Conservation (phyloP, 192 early-diverging fungal genomes). For the Backusella sp. region DNA sequence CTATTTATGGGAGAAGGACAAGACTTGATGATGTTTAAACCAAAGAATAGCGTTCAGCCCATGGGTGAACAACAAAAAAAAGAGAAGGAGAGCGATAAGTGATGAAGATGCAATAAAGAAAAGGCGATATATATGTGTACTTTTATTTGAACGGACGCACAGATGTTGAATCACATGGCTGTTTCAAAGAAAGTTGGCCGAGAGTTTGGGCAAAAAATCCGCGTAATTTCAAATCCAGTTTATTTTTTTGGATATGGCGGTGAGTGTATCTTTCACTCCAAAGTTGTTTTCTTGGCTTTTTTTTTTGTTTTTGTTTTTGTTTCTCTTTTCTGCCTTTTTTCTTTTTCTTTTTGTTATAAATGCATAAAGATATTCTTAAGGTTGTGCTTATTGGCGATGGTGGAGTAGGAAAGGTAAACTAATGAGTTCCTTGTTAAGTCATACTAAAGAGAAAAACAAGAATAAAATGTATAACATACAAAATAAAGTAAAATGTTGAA, state of each 20-base stretch:
- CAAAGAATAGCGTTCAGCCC: background rate
- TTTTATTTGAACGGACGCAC: background rate
- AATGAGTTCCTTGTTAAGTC: background rate
- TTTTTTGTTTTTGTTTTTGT: background rate
- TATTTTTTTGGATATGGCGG: no score
- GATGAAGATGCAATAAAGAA: background rate
- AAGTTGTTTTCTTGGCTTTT: background rate
- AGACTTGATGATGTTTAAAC: background rate
- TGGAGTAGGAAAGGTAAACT: slow-evolving; percentile 55
- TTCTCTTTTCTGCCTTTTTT: background rate
- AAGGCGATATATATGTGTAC: background rate
- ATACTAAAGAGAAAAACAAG: background rate
- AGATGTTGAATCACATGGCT: background rate
- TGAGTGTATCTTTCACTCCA: background rate
- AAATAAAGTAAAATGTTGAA: background rate
- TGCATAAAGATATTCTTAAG: slow-evolving; percentile 53
- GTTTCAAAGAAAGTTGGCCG: background rate
- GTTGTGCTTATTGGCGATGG: slow-evolving; percentile 56
- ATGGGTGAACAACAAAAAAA: background rate
- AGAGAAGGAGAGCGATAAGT: background rate
- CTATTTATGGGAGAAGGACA: slow-evolving; percentile 5
- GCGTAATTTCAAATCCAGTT: no score
- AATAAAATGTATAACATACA: background rate
- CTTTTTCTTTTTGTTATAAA: slow-evolving; percentile 1
- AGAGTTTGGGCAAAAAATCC: no score